Percentiles rank a stretch among this genome's conserved stretches.
These are phyloP conservation scores for Paspalum vaginatum DNA, from an alignment of 176 grass and related monocot genomes.

Conservation along the genomic window DNA sequence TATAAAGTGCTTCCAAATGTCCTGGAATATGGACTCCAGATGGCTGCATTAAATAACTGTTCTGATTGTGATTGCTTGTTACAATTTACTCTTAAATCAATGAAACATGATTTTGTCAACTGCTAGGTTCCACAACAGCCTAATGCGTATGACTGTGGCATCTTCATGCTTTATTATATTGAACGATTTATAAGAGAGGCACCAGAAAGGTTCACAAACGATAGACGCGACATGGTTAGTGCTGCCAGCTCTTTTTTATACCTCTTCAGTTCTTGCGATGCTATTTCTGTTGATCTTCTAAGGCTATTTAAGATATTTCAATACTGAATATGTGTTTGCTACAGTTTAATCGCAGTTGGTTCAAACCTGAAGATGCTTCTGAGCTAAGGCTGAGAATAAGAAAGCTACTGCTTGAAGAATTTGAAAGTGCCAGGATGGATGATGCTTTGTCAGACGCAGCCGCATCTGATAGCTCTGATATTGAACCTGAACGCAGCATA, in stretches of 20 bases:
- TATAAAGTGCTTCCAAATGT: not conserved
- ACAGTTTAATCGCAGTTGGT: slow-evolving; percentile 78
- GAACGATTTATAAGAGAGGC: slow-evolving; percentile 66
- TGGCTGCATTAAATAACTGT: not conserved
- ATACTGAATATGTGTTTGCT: slow-evolving; percentile 24
- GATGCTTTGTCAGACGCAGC: slow-evolving; percentile 30
- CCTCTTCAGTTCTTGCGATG: slow-evolving; percentile 22
- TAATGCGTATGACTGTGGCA: slow-evolving; percentile 83
- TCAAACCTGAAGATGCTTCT: slow-evolving; percentile 77
- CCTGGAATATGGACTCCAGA: not conserved
- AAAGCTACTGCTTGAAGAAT: slow-evolving; percentile 56
- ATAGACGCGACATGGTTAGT: slow-evolving; percentile 68
- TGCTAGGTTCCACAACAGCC: slow-evolving; percentile 71
- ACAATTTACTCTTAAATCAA: slow-evolving; percentile 15
- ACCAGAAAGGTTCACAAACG: slow-evolving; percentile 63
- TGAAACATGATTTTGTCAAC: slow-evolving; percentile 13
- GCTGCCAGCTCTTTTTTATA: not conserved
- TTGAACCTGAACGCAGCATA: not conserved
- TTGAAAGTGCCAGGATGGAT: slow-evolving; percentile 49
- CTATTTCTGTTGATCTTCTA: slow-evolving; percentile 9
- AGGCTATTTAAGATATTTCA: slow-evolving; percentile 9
- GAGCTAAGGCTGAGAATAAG: slow-evolving; percentile 59
- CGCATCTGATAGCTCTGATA: slow-evolving; percentile 3
- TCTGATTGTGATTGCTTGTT: not conserved
- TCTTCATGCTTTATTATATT: slow-evolving; percentile 93